Base-by-base conservation (phyloP, 306 rosid species). In the Adenanthera pavonina region DNA sequence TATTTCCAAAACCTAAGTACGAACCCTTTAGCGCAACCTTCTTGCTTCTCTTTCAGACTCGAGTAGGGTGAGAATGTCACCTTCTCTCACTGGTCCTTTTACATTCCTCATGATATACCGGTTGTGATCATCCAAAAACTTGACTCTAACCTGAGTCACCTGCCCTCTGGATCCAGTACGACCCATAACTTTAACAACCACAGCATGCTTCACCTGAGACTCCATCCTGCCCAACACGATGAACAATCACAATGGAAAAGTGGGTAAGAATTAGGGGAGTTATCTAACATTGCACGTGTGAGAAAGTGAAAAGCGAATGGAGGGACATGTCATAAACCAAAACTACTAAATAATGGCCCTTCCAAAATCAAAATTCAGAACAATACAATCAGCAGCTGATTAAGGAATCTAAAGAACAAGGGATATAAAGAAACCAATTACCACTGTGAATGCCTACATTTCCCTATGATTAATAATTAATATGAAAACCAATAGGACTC, bases 121-220 rank as follows among this genome's bases (percentile, higher is more conserved):
- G 30, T 25, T 25, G 30, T 25, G 30, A 25, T 25, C 30, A 25
- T 25, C 30, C 30, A 25, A 25, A 25, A 25, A 25, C 30, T 25
- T 25, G 30, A 25, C 30, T 25, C 30, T 25, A 25, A 25, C 30
- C 30, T 25, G 30, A 25, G 30, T 87, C 38, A 87, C 86, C 82
- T 87, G 86, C 34, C 86, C 90, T 76, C 84, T 72, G 9, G 90
- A 87, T 8, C 90, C 88, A 41, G 87, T 85, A 3, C 85, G 84
- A n/a, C 89, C 91, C 85, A 88, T 85, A 52, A 87, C 86, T 14
- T 87, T 87, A 72, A 87, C 83, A 65, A 87, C 85, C 13, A 87
- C 66, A 8, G 81, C 90, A 34, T 87, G 88, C 79, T 87, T 85
- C 46, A 82, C 80, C 33, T 54, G 71, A 68, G 85, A 76, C 7